Evolutionary conservation across 495 filamentous ascomycete genomes (phyloP).

Genomic region (Hypoxylon fuscum): DNA sequence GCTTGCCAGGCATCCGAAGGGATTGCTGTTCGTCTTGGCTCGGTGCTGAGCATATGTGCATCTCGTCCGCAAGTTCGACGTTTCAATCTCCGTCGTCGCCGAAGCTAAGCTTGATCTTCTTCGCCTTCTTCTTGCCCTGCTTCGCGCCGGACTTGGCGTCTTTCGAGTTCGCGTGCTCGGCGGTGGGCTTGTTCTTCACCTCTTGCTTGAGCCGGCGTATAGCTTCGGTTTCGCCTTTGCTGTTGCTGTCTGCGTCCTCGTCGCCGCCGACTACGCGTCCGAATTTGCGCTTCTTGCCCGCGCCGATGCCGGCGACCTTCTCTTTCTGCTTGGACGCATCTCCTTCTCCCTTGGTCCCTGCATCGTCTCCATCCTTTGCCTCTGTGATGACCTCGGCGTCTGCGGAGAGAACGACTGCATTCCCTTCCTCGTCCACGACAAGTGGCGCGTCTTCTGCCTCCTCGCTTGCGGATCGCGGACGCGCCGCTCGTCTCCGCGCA

Average conservation of each 20-base stretch:
- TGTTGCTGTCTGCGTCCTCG: conserved; percentile 19
- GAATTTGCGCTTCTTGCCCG: conserved; percentile 58
- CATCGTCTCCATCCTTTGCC: conserved; percentile 5
- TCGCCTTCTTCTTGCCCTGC: conserved; percentile 53
- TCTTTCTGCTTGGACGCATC: conserved; percentile 20
- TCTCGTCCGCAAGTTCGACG: too few relatives aligned
- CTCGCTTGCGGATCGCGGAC: conserved; percentile 52
- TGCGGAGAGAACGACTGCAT: conserved; percentile 47
- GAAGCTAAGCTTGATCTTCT: conserved; percentile 70
- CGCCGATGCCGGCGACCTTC: conserved; percentile 51
- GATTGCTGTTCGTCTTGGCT: too few relatives aligned
- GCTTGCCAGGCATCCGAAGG: too few relatives aligned
- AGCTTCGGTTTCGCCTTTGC: conserved; percentile 17
- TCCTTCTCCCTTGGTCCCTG: conserved; percentile 3
- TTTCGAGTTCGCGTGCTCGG: conserved; percentile 36
- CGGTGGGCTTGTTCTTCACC: conserved; percentile 6
- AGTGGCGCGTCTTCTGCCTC: conserved; percentile 61
- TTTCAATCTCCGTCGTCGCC: conserved; percentile 56
- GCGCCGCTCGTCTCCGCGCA: conserved; percentile 47
- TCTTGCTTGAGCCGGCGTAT: conserved; percentile 12
- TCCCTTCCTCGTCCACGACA: conserved; percentile 56
- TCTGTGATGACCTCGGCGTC: conserved; percentile 34
- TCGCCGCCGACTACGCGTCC: conserved; percentile 57
- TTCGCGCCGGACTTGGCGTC: conserved; percentile 25
- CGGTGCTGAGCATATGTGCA: too few relatives aligned